Evolutionary conservation across 2,329 filamentous ascomycete genomes (phyloP).

Genomic region (Beauveria asiatica): DNA sequence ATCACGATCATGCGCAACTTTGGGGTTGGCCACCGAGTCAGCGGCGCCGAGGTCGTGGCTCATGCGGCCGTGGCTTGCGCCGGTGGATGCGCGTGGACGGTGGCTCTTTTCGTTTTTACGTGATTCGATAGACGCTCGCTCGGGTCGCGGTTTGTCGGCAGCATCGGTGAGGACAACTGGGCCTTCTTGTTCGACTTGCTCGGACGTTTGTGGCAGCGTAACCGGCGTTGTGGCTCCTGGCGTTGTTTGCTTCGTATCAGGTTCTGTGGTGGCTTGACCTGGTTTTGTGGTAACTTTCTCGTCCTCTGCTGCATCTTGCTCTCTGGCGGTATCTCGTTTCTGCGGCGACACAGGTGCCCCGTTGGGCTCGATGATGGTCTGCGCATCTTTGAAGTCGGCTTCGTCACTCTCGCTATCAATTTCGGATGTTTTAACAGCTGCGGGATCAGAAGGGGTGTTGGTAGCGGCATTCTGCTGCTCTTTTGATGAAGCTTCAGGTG

Average conservation of each 20-base stretch:
- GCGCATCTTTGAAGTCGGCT: constrained; percentile 28
- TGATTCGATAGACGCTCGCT: not conserved
- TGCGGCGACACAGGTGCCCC: constrained; percentile 25
- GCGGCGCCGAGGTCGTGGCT: constrained; percentile 3
- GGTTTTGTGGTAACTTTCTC: not conserved
- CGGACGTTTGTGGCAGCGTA: not conserved
- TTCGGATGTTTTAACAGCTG: constrained; percentile 9
- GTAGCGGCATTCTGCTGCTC: constrained; percentile 12
- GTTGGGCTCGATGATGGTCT: constrained; percentile 19
- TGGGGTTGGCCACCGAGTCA: constrained; percentile 1
- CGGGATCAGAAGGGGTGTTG: not conserved
- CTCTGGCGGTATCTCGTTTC: not conserved
- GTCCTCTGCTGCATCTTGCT: not conserved
- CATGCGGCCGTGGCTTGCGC: not conserved
- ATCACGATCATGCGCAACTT: constrained; percentile 26
- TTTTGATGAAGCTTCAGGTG: constrained; percentile 13
- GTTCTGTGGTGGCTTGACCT: not conserved
- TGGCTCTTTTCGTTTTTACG: not conserved
- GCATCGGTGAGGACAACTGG: constrained; percentile 4
- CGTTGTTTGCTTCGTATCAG: not conserved
- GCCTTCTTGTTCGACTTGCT: not conserved
- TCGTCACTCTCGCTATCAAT: constrained; percentile 28
- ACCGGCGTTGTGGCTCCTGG: not conserved
- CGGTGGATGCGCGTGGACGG: constrained; percentile 1
- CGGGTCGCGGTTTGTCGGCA: constrained; percentile 6